Evolutionary conservation across 2,329 filamentous ascomycete genomes (phyloP), one percentile per base, ranked within the genome.

Genomic region (Fusarium dlaminii): DNA sequence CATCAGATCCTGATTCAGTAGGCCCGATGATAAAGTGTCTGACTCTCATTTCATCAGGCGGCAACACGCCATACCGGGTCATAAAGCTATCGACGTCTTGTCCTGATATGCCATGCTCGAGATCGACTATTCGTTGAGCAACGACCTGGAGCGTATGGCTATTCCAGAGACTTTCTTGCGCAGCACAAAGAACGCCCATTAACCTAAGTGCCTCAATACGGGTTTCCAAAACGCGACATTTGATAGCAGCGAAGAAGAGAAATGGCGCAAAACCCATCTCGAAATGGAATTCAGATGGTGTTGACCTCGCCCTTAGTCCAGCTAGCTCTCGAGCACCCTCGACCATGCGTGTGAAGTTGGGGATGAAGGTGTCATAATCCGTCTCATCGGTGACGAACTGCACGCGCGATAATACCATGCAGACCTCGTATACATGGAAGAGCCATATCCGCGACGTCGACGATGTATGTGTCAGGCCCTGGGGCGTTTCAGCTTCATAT

Each of bases 141-240:
- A 70, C 43, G 18, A 70, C 32, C 15, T 59, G 67, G 11, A 70
- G 59, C 5, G 66, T 46, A 27, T 58, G 39, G 2, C 49, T 70
- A 45, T 70, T 64, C 67, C 67, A 70, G 18, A 70, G 66, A 43
- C 67, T 70, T 36, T 70, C 67, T 37, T 70, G 66, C 4, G 67
- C 51, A 15, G 67, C 67, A 34, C 67, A 69, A 4, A 70, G 51
- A 30, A 70, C 20, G 7, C 59, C 18, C 58, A 70, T 70, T 8
- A 70, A 5, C 6, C 67, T 39, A 1, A 70, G 36, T 1, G 51
- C 65, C 27, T 68, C 65, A 1, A 68, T 40, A 8, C 66, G 57
- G 2, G 49, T 68, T 56, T 69, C 64, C 5, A 68, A 48, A 34
- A 63, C n/a, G 15, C 65, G 64, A 13, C 66, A 68, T 63, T 68